Percentiles rank a stretch among this genome's conserved stretches.
These are phyloP conservation scores for Dioscorea alata DNA, from an alignment of 106 monocot genomes.

Conservation along the genomic window DNA sequence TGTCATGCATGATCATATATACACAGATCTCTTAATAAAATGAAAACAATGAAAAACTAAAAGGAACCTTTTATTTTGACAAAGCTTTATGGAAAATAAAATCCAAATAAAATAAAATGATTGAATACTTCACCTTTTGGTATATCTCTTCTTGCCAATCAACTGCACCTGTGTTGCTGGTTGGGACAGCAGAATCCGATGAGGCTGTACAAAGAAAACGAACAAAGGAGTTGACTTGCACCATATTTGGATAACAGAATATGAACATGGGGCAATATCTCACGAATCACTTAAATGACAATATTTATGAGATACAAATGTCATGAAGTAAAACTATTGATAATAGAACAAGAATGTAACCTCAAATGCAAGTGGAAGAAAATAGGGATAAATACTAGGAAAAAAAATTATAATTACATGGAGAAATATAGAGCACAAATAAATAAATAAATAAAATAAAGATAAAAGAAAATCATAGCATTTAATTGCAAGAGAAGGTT, in stretches of 20 bases:
- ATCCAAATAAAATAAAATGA: neutral
- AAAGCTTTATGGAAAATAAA: neutral
- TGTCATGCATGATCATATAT: neutral
- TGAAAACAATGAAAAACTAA: neutral
- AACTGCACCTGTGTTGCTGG: slow-evolving; percentile 30
- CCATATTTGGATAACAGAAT: neutral
- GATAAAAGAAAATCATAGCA: neutral
- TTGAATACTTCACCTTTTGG: slow-evolving; percentile 42
- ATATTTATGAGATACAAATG: too few species aligned
- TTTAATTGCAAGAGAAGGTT: neutral
- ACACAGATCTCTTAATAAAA: too few species aligned
- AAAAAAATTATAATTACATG: neutral
- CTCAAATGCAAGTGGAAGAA: too few species aligned
- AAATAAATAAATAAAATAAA: neutral
- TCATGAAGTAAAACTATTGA: too few species aligned
- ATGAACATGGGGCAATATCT: too few species aligned
- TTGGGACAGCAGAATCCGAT: slow-evolving; percentile 69
- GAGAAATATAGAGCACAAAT: neutral
- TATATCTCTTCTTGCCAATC: slow-evolving; percentile 77
- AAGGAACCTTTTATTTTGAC: neutral
- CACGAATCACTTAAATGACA: too few species aligned
- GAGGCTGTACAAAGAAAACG: slow-evolving; percentile 41
- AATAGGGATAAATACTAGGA: too few species aligned
- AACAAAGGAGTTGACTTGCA: neutral
- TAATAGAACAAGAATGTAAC: too few species aligned